These are phyloP conservation scores for Claviceps sp. DNA, from an alignment of 2,329 filamentous ascomycete species.

Conservation along the genomic window DNA sequence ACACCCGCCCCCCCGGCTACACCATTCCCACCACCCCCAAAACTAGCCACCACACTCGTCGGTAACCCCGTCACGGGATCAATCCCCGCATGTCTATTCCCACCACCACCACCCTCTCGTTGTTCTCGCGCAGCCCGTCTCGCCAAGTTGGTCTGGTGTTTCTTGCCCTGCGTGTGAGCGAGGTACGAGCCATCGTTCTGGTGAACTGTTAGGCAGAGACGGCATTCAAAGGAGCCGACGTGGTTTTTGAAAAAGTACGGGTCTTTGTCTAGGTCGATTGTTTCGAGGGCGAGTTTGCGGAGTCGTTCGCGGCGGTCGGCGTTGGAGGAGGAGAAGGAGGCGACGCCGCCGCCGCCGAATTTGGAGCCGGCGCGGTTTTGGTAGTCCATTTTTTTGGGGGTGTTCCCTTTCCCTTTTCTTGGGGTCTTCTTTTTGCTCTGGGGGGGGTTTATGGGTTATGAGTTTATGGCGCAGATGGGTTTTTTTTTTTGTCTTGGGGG, in stretches of 20 bases:
- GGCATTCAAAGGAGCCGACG: constrained; percentile 94
- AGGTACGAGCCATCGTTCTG: constrained; percentile 99
- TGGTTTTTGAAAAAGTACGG: constrained; percentile 99
- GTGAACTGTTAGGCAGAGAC: constrained; percentile 91
- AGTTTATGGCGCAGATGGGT: neutral
- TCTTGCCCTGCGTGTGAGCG: constrained; percentile 94
- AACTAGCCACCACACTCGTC: constrained; percentile 61
- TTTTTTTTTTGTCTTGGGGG: no score
- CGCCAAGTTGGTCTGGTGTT: constrained; percentile 97
- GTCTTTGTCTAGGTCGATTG: constrained; percentile 98
- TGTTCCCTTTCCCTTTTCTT: neutral
- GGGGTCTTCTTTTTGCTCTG: neutral
- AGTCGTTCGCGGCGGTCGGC: constrained; percentile 94
- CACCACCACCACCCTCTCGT: constrained; percentile 52
- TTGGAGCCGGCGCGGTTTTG: constrained; percentile 95
- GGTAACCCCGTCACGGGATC: constrained; percentile 58
- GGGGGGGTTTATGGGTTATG: neutral
- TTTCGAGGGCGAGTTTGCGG: constrained; percentile 94
- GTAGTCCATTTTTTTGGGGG: constrained; percentile 42
- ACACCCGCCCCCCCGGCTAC: constrained; percentile 32
- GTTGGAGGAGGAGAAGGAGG: constrained; percentile 84
- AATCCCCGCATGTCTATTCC: constrained; percentile 31
- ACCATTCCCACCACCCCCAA: constrained; percentile 17
- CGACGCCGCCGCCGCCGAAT: constrained; percentile 93
- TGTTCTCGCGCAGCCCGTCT: constrained; percentile 91